Percentiles rank a stretch among this genome's conserved stretches.
These are phyloP conservation scores for Meredithiella fracta DNA, from an alignment of 2,329 filamentous ascomycete species.

Conservation along the genomic window DNA sequence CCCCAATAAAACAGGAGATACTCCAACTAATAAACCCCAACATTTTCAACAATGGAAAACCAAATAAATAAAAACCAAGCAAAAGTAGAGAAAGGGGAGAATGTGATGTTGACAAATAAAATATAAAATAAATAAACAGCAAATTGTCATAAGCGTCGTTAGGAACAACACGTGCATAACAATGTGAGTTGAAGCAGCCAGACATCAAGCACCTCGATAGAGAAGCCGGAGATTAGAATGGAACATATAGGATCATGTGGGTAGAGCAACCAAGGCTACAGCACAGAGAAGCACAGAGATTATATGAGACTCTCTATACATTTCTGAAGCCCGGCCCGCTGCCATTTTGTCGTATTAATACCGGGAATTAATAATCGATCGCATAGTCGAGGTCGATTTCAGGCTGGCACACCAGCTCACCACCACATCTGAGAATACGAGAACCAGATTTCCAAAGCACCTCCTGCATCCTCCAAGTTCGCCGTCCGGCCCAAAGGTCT, in stretches of 20 bases:
- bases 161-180: slow-evolving; percentile 1
- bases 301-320: no score
- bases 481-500: no score
- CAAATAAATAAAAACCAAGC: background rate
- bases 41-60: no score
- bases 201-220: background rate
- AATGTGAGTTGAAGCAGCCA: background rate
- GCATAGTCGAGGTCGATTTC: background rate
- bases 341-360: background rate
- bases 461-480: background rate
- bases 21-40: no score
- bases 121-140: background rate
- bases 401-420: background rate
- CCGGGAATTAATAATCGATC: background rate
- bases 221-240: no score
- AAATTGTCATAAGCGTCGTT: slow-evolving; percentile 7
- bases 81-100: background rate
- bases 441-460: background rate
- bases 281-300: no score
- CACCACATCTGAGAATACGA: background rate
- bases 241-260: background rate
- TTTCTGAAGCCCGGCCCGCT: background rate
- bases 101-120: background rate
- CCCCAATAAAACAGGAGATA: no score
- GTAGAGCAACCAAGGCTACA: no score